Base-by-base conservation (phyloP, 192 early-diverging fungal genomes). In the Radiomyces spectabilis region DNA sequence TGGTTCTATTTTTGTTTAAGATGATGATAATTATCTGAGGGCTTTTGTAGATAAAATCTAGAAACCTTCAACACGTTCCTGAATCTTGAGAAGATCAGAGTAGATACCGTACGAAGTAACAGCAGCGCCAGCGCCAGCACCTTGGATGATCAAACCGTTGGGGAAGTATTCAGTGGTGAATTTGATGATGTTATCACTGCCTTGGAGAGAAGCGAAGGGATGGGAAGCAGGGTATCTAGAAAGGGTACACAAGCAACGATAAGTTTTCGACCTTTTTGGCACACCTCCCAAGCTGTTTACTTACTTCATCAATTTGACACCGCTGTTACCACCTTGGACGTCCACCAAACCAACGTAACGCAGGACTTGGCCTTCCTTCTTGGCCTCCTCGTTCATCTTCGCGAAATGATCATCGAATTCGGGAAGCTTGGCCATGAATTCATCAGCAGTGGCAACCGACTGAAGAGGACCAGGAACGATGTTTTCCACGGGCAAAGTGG, bases 61-160 rank as follows among this genome's bases (percentile, higher is more conserved):
- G n/a, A n/a, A n/a, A n/a, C n/a, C n/a, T 61, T 62, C 59, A 10
- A 63, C 67, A 31, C 85, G 82, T 57, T 85, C 87, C 30, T 75
- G 74, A 41, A 95, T 86, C 79, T 91, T 94, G 50, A 98, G 73
- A 25, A 96, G 56, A 68, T 98, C 95, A 15, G 86, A 83, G 65
- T 92, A 94, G 63, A 99, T 94, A 29, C 97, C 97, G 80, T 94
- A 97, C 4, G 97, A 93, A 32, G 97, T 99, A 48, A 99, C 97
- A 18, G 86, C 93, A 24, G 88, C 92, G 8, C 97, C 97, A 21
- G 97, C 97, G 15, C 97, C 96, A 49, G 90, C 82, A 42, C 59
- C 59, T 41, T 95, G 94, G 47, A 99, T 84, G 66, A 99, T 97
- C 46, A 99, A 71, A 26, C 89, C 88, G 66, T 82, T 95, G 18